phyloP scores from a whole-genome alignment of 2,329 filamentous ascomycete genomes.

The Arthrinium puccinioides region DNA sequence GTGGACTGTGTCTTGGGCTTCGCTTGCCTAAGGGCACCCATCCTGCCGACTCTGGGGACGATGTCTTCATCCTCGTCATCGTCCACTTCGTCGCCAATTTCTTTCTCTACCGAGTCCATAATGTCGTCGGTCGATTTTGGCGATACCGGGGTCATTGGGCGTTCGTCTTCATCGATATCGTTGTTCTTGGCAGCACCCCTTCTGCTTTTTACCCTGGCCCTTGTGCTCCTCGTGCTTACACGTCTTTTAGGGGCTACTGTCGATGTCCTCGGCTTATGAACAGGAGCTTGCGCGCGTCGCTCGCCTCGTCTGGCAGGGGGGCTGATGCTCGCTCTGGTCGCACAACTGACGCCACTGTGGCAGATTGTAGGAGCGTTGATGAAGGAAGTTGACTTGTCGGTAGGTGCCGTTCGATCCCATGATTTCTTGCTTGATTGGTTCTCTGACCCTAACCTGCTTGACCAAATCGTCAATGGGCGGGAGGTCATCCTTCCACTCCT shows the following conservation, averaged over 20 bases:
- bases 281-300: slow-evolving; percentile 54
- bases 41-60: slow-evolving; percentile 34
- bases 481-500: slow-evolving; percentile 83
- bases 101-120: slow-evolving; percentile 43
- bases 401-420: slow-evolving; percentile 93
- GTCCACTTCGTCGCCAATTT: slow-evolving; percentile 35
- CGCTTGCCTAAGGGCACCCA: slow-evolving; percentile 40
- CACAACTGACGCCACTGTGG: slow-evolving; percentile 93
- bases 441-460: slow-evolving; percentile 88
- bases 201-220: slow-evolving; percentile 28
- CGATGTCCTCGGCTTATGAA: slow-evolving; percentile 39
- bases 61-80: slow-evolving; percentile 35
- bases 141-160: slow-evolving; percentile 53
- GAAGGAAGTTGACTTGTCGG: slow-evolving; percentile 93
- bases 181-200: slow-evolving; percentile 30
- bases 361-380: slow-evolving; percentile 91
- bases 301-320: slow-evolving; percentile 85
- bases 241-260: slow-evolving; percentile 26
- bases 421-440: slow-evolving; percentile 97
- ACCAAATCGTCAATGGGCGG: slow-evolving; percentile 76
- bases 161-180: slow-evolving; percentile 34
- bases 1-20: slow-evolving; percentile 66
- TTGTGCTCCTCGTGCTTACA: slow-evolving; percentile 30
- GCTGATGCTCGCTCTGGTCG: slow-evolving; percentile 92
- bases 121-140: slow-evolving; percentile 34